These are phyloP conservation scores for Termitomyces heimii DNA, from an alignment of 768 basidiomycete species.

Conservation along the genomic window DNA sequence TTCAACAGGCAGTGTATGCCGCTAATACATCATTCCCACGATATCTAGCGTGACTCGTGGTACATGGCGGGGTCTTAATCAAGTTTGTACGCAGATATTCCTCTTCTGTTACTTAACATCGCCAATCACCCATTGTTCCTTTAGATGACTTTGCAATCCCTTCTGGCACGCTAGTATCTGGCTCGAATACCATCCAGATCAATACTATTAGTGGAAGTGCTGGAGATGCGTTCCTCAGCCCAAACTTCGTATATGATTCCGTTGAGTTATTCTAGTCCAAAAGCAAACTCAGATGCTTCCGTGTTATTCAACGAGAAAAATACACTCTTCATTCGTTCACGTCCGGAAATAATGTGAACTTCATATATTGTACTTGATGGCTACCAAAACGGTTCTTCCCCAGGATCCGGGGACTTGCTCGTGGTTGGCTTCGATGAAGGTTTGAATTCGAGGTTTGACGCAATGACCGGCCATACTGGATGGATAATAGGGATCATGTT, in stretches of 20 bases:
- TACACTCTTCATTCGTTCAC: background rate
- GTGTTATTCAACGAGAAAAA: background rate
- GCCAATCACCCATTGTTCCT: background rate
- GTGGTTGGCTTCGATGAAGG: constrained; percentile 22
- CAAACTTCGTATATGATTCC: constrained; percentile 40
- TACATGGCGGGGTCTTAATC: constrained; percentile 43
- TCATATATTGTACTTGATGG: background rate
- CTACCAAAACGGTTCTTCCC: constrained; percentile 8
- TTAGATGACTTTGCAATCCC: constrained; percentile 37
- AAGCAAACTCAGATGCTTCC: background rate
- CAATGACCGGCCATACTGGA: constrained; percentile 64
- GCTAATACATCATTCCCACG: background rate
- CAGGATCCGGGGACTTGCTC: constrained; percentile 12
- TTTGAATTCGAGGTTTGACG: constrained; percentile 56
- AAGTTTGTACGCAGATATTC: constrained; percentile 28
- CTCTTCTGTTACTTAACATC: background rate
- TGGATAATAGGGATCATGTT: background rate
- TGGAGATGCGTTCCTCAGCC: constrained; percentile 37
- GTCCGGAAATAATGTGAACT: background rate
- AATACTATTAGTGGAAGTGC: constrained; percentile 37
- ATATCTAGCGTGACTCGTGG: constrained; percentile 38
- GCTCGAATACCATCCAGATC: constrained; percentile 37
- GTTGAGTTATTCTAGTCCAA: constrained; percentile 30
- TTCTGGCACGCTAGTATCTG: constrained; percentile 29
- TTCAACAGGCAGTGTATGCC: background rate